phyloP scores from a whole-genome alignment of 2,329 filamentous ascomycete genomes.

The Gaeumannomyces tritici region DNA sequence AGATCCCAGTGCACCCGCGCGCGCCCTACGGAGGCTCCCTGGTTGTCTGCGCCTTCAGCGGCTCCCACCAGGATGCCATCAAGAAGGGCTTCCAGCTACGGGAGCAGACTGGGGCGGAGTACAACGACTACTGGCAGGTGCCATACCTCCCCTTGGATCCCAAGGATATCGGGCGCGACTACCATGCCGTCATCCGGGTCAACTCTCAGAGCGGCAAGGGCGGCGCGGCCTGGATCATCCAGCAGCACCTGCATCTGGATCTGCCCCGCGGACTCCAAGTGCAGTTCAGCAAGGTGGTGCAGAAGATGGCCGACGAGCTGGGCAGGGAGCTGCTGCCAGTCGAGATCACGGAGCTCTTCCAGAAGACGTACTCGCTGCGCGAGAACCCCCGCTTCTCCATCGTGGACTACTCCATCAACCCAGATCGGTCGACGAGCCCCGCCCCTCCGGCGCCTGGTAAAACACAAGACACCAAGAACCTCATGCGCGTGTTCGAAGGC shows the following conservation, averaged over 20 bases:
- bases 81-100: constrained; percentile 80
- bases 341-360: constrained; percentile 84
- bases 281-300: constrained; percentile 81
- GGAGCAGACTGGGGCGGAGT: constrained; percentile 44
- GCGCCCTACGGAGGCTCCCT: constrained; percentile 86
- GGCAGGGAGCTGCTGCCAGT: constrained; percentile 74
- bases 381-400: constrained; percentile 77
- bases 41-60: constrained; percentile 87
- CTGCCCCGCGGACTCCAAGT: constrained; percentile 87
- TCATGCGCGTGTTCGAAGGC: constrained; percentile 75
- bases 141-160: constrained; percentile 92
- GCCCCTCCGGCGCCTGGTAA: constrained; percentile 58
- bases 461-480: constrained; percentile 66
- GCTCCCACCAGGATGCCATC: constrained; percentile 91
- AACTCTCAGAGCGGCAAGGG: constrained; percentile 96
- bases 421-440: constrained; percentile 71
- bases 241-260: constrained; percentile 80
- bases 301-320: constrained; percentile 67
- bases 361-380: constrained; percentile 76
- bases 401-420: constrained; percentile 83
- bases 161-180: constrained; percentile 88
- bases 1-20: constrained; percentile 84
- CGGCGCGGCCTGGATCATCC: constrained; percentile 88
- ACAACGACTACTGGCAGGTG: constrained; percentile 68
- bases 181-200: constrained; percentile 95